Conservation (phyloP, 495 filamentous ascomycete species). For the Amphirosellinia nigrospora region DNA sequence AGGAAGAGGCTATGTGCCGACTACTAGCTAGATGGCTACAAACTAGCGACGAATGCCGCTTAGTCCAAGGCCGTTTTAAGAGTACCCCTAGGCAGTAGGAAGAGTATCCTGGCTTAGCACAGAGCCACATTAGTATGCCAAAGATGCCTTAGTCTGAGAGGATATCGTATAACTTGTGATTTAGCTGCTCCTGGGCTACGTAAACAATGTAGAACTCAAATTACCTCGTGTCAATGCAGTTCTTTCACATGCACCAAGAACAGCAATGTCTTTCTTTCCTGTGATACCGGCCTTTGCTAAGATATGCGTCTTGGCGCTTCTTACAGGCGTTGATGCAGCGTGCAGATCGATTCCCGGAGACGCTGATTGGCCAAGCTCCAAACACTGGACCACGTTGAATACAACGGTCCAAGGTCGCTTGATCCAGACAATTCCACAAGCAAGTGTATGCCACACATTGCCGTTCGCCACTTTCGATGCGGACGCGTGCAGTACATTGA, state of each 20-base stretch:
- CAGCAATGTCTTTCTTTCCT: slow-evolving; percentile 4
- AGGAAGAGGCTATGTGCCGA: slow-evolving; percentile 9
- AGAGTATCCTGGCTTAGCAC: neutral
- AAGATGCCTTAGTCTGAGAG: too few species aligned
- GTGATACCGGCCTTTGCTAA: neutral
- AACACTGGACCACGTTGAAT: slow-evolving; percentile 35
- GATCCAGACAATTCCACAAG: slow-evolving; percentile 45
- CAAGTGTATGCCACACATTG: slow-evolving; percentile 42
- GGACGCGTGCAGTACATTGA: neutral
- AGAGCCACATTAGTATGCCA: neutral
- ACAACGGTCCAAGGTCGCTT: slow-evolving; percentile 30
- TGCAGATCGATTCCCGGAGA: slow-evolving; percentile 34
- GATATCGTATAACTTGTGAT: too few species aligned
- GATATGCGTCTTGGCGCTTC: neutral
- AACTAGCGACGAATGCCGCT: too few species aligned
- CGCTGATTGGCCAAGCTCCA: slow-evolving; percentile 27
- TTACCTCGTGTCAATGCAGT: too few species aligned
- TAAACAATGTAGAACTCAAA: too few species aligned
- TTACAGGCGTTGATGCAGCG: neutral
- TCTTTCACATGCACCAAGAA: too few species aligned
- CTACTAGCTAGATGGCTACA: neutral
- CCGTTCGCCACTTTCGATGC: neutral
- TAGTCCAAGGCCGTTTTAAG: neutral
- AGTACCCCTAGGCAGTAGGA: neutral
- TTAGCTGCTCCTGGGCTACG: too few species aligned